Base-by-base conservation (phyloP, 805 yeast genomes). In the Lipomyces sp. region DNA sequence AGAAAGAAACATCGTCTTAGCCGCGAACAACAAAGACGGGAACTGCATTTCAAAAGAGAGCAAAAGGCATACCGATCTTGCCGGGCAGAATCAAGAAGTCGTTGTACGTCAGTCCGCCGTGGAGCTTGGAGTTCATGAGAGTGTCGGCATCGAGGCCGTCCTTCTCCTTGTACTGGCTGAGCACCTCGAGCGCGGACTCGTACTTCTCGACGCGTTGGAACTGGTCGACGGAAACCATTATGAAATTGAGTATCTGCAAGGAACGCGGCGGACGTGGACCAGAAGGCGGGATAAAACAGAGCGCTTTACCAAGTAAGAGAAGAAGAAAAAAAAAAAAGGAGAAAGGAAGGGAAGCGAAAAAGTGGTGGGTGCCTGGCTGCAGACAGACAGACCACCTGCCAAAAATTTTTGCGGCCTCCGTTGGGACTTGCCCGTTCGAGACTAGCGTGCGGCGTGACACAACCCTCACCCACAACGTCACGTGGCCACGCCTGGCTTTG, bases 71-170 rank as follows among this genome's bases (percentile, higher is more conserved):
- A 58, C 62, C 74, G 66, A 91, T 86, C 75, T 88, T 87, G 59
- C 98, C 97, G 61, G 98, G 98, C 65, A 93, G 80, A 63, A 93
- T 79, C 71, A 93, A 79, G 71, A 93, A 88, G 74, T 93, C 98
- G 68, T 93, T 93, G 77, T 93, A 93, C 61, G 98, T 93, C 68
- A 93, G 81, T 52, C 98, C 98, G 70, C 98, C 98, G 74, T 93
- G 84, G 63, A 74, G 70, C 62, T 80, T 74, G 45, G 97, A 88
- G 75, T 93, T 95, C 85, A 93, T 86, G 71, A 93, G 80, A 61
- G 85, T 79, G 53, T 80, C 75, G 64, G 86, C 84, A 58, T 85
- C 82, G 61, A 93, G 78, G 59, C 98, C 98, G 70, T 93, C 98
- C 68, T 78, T 82, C 63, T 74, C 70, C 51, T 77, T 58, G 77